A percentile compares a stretch with the other conserved stretches of the same genome.
Conservation (phyloP, 2,329 filamentous ascomycete species). For the Hypoxylon sp. region DNA sequence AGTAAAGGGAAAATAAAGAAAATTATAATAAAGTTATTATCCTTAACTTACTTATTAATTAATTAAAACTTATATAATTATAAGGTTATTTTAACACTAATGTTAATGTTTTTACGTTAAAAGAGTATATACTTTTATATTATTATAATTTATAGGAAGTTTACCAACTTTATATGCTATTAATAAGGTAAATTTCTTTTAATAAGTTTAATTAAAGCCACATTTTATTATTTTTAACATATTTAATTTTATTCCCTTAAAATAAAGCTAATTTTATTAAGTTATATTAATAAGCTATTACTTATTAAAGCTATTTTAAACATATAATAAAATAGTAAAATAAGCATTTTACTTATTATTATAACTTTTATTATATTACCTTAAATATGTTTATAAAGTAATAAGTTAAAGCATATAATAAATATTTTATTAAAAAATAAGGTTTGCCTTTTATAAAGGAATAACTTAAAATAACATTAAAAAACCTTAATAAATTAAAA, state of each 20-base stretch:
- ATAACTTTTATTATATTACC: too few relatives aligned
- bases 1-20: conserved; percentile 1
- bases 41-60: too few relatives aligned
- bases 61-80: too few relatives aligned
- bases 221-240: conserved; percentile 9
- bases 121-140: not conserved
- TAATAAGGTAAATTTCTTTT: not conserved
- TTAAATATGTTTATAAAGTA: too few relatives aligned
- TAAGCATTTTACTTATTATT: too few relatives aligned
- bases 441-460: not conserved
- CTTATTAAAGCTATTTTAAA: too few relatives aligned
- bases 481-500: not conserved
- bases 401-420: too few relatives aligned
- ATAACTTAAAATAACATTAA: not conserved
- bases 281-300: too few relatives aligned
- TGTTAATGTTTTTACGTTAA: not conserved
- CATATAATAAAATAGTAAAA: too few relatives aligned
- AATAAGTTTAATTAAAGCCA: conserved; percentile 6
- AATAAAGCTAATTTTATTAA: not conserved
- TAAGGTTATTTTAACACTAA: not conserved
- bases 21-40: too few relatives aligned
- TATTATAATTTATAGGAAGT: not conserved
- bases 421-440: conserved; percentile 7
- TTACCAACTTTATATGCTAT: conserved; percentile 2
- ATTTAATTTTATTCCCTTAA: not conserved